Evolutionary conservation across 495 filamentous ascomycete species (phyloP), one percentile per base, ranked within the genome.

Genomic region (Astrocystis sublimbata): DNA sequence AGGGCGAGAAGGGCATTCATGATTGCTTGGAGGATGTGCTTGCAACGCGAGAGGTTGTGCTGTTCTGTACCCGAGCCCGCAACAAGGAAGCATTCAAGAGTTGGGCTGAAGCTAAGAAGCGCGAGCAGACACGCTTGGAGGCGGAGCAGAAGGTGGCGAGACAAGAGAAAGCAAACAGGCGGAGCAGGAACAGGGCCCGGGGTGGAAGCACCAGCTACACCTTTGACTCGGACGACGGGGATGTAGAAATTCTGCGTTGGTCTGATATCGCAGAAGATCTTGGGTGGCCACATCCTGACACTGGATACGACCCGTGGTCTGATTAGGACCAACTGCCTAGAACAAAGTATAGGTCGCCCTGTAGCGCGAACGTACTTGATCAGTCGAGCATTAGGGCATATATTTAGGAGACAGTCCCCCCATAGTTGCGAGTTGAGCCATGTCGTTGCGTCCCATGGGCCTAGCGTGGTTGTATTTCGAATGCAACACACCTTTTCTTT

Each of bases 161-260:
- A 63, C 41, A 60, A 59, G 54, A 31, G 49, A 49, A 60, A 47
- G 31, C 30, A 26, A 33, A 55, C 19, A 8, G 9, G 23, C 33
- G 51, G 21, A 24, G 15, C 38, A 35, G 51, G 19, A 42, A 9
- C n/a, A n/a, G 38, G 51, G 23, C 51, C 42, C 77, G 79, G 50
- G 74, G 69, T 41, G 82, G 82, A 52, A 85, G 74, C 28, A 85
- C 64, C 13, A 83, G 72, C 43, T 83, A 66, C 64, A 71, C 73
- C 57, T 75, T 75, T 56, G 73, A 57, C 31, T 68, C 57, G 40
- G 40, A 42, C 43, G 43, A 43, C 64, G 64, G 51, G 58, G 60
- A 65, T 68, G 63, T 45, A 67, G 64, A 58, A 70, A 60, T 68
- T 75, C 77, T 56, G 43, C 58, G 62, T 54, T 54, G 31, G 51